A percentile compares a stretch with the other conserved stretches of the same genome.
phyloP scores from a whole-genome alignment of 208 protist species.

The Trypanosoma brucei region DNA sequence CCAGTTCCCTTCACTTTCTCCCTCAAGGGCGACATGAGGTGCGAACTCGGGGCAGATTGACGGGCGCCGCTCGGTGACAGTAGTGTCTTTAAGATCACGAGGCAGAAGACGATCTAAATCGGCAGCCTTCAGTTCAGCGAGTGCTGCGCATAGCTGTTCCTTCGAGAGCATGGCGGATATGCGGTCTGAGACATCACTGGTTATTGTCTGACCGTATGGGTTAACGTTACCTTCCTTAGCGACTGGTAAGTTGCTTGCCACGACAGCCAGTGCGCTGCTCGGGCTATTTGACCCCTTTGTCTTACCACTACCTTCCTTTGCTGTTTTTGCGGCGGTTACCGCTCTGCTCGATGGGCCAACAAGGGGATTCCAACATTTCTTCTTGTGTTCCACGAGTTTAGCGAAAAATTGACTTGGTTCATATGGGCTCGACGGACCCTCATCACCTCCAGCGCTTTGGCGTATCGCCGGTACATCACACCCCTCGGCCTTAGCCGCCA shows the following conservation, averaged over 20 bases:
- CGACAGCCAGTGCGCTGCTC: too few relatives aligned
- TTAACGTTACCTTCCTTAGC: too few relatives aligned
- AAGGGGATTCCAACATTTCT: neutral
- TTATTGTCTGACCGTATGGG: too few relatives aligned
- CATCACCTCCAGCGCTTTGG: neutral
- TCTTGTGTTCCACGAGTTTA: neutral
- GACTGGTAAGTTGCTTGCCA: too few relatives aligned
- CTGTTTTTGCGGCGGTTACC: neutral
- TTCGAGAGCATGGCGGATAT: neutral
- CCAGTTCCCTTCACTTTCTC: slow-evolving; percentile 9
- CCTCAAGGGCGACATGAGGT: slow-evolving; percentile 8
- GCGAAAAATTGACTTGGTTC: neutral
- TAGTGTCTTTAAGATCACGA: neutral
- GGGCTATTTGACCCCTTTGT: too few relatives aligned
- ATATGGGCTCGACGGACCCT: too few relatives aligned
- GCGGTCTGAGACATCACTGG: too few relatives aligned
- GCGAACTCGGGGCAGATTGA: slow-evolving; percentile 7
- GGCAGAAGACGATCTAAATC: neutral
- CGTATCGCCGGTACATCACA: slow-evolving; percentile 21
- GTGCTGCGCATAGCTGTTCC: neutral
- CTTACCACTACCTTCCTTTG: neutral
- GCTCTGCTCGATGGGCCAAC: neutral
- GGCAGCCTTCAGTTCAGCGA: neutral
- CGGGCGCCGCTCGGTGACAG: neutral
- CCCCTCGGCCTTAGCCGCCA: slow-evolving; percentile 32